These are phyloP conservation scores for Nyctanthes arbortristis DNA, from an alignment of 257 asterid species.

Conservation along the genomic window DNA sequence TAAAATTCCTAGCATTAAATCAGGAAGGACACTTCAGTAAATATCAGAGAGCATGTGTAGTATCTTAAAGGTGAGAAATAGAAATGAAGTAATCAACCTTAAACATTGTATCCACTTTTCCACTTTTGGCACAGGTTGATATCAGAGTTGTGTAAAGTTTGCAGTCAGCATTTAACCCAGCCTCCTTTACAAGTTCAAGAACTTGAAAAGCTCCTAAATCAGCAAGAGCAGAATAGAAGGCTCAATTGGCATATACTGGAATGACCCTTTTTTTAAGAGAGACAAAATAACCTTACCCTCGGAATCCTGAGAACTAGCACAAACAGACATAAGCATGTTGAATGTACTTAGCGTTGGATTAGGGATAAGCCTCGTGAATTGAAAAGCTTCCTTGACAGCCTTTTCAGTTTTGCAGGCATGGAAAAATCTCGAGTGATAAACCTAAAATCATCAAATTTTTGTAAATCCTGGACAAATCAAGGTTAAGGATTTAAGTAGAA, in stretches of 20 bases:
- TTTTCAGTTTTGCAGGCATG: slow-evolving; percentile 77
- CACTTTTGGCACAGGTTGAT: slow-evolving; percentile 95
- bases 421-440: slow-evolving; percentile 78
- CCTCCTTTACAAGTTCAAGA: slow-evolving; percentile 65
- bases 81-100: slow-evolving; percentile 44
- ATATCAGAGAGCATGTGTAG: not conserved
- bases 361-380: slow-evolving; percentile 73
- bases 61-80: not conserved
- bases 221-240: slow-evolving; percentile 10
- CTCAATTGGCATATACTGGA: slow-evolving; percentile 10
- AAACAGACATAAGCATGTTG: slow-evolving; percentile 97
- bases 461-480: slow-evolving; percentile 24
- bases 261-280: slow-evolving; percentile 12
- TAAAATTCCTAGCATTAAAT: slow-evolving; percentile 12
- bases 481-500: slow-evolving; percentile 22
- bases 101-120: slow-evolving; percentile 96
- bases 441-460: slow-evolving; percentile 47
- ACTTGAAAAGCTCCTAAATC: slow-evolving; percentile 83
- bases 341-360: slow-evolving; percentile 95
- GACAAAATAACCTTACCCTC: slow-evolving; percentile 50
- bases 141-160: slow-evolving; percentile 92
- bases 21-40: not conserved
- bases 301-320: slow-evolving; percentile 78
- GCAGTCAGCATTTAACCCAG: slow-evolving; percentile 80
- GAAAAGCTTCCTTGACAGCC: slow-evolving; percentile 81